Evolutionary conservation across 148 eudicot genomes (phyloP), one percentile per base, ranked within the genome.

Genomic region (Rheum nobile): DNA sequence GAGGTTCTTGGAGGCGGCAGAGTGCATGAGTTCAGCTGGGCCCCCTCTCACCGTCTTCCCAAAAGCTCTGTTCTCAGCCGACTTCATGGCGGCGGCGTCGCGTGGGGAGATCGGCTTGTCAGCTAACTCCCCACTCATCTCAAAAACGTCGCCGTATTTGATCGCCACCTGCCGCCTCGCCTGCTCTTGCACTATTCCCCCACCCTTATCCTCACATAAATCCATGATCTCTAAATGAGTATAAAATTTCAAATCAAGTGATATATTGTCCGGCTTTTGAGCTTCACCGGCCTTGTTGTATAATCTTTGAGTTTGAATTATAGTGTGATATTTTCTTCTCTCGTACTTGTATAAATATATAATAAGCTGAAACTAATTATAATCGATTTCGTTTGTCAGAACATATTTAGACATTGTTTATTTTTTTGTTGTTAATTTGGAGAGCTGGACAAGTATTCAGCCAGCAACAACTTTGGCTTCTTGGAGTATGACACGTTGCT

Each of bases 21-120:
- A 78, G 24, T 83, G 90, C 91, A 89, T 87, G 75, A 82, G 77
- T 0, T 93, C 57, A 1, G 93, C 93, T 0, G 85, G 84, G 8
- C 91, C 91, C 1, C 97, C 90, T 48, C 46, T 75, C 4, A 38
- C 79, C 13, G 79, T 77, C 37, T 82, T 70, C 1, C 97, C 91
- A 19, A 91, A 76, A 0, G 75, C 82, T 1, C 72, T 74, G 34
- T 75, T 81, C 78, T 91, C 91, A 0, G 93, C 91, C 0, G 88
- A 69, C 71, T 86, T 91, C 90, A 86, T 84, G 55, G 83, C 82
- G 24, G 86, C 85, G 0, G 92, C 90, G 76, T 89, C 97, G 14
- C 77, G 74, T 0, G 86, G 89, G 0, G 85, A 75, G 2, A 89
- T 76, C 14, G 87, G 84, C 35, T 81, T 39, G 28, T 81, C 71